These are phyloP conservation scores for Aspergillus sp. DNA, from an alignment of 2,329 filamentous ascomycete species.

Conservation along the genomic window DNA sequence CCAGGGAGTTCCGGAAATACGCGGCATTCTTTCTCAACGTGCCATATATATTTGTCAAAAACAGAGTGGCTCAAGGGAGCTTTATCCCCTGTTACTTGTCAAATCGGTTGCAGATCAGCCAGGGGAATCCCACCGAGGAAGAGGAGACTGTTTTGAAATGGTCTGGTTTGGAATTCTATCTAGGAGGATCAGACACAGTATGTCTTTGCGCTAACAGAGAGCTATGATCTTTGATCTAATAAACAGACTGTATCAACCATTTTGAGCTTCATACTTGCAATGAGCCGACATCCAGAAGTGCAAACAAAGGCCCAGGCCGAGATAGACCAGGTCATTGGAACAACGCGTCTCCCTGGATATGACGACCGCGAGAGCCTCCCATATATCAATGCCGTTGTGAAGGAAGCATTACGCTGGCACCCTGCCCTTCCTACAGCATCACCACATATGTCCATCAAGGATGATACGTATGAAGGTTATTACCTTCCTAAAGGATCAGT, in stretches of 20 bases:
- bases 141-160: slow-evolving; percentile 9
- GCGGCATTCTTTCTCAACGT: slow-evolving; percentile 32
- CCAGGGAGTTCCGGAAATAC: slow-evolving; percentile 32
- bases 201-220: no score
- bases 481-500: slow-evolving; percentile 6
- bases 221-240: no score
- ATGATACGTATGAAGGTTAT: slow-evolving; percentile 11
- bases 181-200: slow-evolving; percentile 13
- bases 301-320: slow-evolving; percentile 12
- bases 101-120: slow-evolving; percentile 27
- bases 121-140: background rate
- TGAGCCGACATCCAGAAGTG: slow-evolving; percentile 9
- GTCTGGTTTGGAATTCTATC: slow-evolving; percentile 1
- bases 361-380: slow-evolving; percentile 5
- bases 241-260: slow-evolving; percentile 12
- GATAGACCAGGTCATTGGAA: slow-evolving; percentile 6
- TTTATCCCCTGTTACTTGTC: slow-evolving; percentile 42
- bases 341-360: background rate
- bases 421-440: slow-evolving; percentile 3
- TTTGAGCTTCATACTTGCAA: slow-evolving; percentile 10
- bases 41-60: slow-evolving; percentile 47
- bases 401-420: slow-evolving; percentile 14
- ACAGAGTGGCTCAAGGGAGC: slow-evolving; percentile 36
- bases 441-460: slow-evolving; percentile 1
- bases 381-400: slow-evolving; percentile 11